Base-by-base conservation (phyloP, 2,329 filamentous ascomycete species). In the Zopfia rhizophila region DNA sequence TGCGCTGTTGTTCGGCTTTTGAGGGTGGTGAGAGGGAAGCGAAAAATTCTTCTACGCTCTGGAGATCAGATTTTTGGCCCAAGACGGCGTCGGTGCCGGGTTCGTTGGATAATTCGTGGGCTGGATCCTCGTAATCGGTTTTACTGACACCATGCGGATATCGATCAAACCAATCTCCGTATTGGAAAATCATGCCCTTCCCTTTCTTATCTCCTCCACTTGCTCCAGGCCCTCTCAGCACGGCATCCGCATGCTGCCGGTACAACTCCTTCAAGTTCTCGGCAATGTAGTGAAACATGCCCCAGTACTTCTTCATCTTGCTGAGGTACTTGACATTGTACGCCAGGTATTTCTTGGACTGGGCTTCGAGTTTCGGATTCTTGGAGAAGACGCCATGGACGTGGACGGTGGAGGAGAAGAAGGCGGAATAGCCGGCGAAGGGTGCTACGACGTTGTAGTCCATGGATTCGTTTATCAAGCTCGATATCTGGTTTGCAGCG, bases 251-350 rank as follows among this genome's bases (percentile, higher is more conserved):
- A 58, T 91, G 93, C 35, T 86, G 84, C 38, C 89, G 85, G 67
- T 96, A 99, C 51, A 95, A 85, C 42, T 93, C 89, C 48, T 94
- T 91, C 24, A 97, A 81, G 62, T 93, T 94, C 67, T 97, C 92
- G 1, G 91, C 88, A 82, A 97, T 92, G 75, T 91, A 97, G 68
- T 96, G 90, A 66, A 97, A 97, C 88, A 97, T 96, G 49, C 93
- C 94, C 94, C 94, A 99, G 63, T 94, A 92, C 49, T 90, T 90
- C 78, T 96, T 97, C 90, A 97, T 96, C 72, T 90, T 94, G 42
- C 88, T 88, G 31, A 99, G 75, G 61, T 94, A 97, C 63, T 88
- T 90, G 61, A 97, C 88, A 56, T 96, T 97, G 55, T 87, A 89
- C 1, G 89, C 86, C 12, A 97, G 78, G 62, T 96, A 92, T 55